Conservation (phyloP, 495 filamentous ascomycete genomes). For the Podospora tetraspora region DNA sequence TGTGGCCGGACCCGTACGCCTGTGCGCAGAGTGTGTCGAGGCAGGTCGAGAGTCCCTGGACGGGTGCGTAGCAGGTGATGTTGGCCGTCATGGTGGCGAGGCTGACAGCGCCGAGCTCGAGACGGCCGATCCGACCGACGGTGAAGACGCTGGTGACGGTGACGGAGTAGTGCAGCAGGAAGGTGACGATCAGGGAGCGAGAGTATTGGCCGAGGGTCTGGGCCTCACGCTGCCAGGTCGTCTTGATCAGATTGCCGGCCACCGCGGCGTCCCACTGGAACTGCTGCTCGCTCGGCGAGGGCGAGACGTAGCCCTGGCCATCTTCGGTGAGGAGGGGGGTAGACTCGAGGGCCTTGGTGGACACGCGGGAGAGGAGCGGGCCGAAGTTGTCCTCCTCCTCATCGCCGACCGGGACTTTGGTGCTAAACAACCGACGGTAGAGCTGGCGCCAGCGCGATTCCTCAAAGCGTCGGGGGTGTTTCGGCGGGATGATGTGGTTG, state of each 20-base stretch:
- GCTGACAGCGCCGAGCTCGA: slow-evolving; percentile 60
- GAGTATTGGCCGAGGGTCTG: slow-evolving; percentile 57
- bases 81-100: slow-evolving; percentile 67
- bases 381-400: slow-evolving; percentile 48
- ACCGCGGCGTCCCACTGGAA: slow-evolving; percentile 71
- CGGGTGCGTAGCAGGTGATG: slow-evolving; percentile 66
- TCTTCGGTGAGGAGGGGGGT: slow-evolving; percentile 31
- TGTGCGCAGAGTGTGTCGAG: slow-evolving; percentile 71
- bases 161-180: slow-evolving; percentile 66
- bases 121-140: slow-evolving; percentile 57
- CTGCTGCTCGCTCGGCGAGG: slow-evolving; percentile 31
- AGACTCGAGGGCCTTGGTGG: slow-evolving; percentile 32
- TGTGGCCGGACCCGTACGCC: slow-evolving; percentile 66
- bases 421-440: slow-evolving; percentile 42
- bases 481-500: slow-evolving; percentile 66
- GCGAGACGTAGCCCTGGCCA: slow-evolving; percentile 12
- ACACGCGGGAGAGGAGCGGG: slow-evolving; percentile 6
- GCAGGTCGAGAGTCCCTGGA: slow-evolving; percentile 64
- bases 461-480: slow-evolving; percentile 39
- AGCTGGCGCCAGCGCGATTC: slow-evolving; percentile 22
- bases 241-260: slow-evolving; percentile 64
- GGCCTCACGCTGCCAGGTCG: slow-evolving; percentile 77
- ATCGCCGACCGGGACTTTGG: slow-evolving; percentile 42
- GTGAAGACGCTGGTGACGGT: slow-evolving; percentile 64
- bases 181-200: slow-evolving; percentile 59